A percentile compares a stretch with the other conserved stretches of the same genome.
Conservation (phyloP, 75 land plant genomes). For the Sequoia sempervirens region DNA sequence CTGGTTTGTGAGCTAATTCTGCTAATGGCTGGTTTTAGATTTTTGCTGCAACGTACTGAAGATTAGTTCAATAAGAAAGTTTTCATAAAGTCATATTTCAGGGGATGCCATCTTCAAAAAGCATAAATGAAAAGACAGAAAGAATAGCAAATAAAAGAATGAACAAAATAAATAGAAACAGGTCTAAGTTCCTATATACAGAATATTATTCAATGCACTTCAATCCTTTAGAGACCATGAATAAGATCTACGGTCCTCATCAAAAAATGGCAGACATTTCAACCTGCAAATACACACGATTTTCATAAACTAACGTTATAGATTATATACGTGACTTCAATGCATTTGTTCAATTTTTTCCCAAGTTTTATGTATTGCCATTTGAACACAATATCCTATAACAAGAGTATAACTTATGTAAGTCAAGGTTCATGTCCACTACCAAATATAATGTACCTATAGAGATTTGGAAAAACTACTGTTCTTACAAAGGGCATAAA, state of each 20-base stretch:
- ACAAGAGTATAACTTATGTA: neutral
- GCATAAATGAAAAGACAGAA: neutral
- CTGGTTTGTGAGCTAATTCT: neutral
- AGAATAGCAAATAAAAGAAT: neutral
- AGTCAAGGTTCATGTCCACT: neutral
- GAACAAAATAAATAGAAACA: neutral
- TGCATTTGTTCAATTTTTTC: neutral
- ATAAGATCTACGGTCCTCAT: neutral
- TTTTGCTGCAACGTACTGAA: neutral
- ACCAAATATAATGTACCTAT: neutral
- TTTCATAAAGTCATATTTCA: neutral
- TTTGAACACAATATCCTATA: neutral
- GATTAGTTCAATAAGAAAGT: neutral
- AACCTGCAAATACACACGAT: neutral
- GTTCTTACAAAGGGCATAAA: neutral
- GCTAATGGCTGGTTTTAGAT: neutral
- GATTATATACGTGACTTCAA: neutral
- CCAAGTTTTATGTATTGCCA: neutral
- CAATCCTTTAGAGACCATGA: neutral
- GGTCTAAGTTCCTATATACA: neutral
- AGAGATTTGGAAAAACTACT: neutral
- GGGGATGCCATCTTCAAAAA: neutral
- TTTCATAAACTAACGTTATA: neutral
- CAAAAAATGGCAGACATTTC: neutral
- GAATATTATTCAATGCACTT: neutral